Base-by-base conservation (phyloP, 495 filamentous ascomycete genomes). In the Neurospora sp. region DNA sequence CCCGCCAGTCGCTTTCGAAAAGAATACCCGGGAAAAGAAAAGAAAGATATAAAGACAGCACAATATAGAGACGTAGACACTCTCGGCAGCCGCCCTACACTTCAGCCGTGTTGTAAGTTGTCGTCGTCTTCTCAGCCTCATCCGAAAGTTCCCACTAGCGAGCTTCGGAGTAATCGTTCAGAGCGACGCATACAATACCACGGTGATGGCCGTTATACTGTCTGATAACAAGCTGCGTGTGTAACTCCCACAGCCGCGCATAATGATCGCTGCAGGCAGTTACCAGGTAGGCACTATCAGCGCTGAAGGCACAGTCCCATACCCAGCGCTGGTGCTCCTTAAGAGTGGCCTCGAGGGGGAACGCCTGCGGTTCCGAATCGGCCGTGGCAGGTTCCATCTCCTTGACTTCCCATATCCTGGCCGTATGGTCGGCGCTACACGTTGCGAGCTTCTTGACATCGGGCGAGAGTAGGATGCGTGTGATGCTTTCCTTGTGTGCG, bases 201-300 rank as follows among this genome's bases (percentile, higher is more conserved):
- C 96, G 88, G 80, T 99, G 96, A 82, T 99, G 96, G 31, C 96
- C 96, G 81, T 97, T 98, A 80, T 99, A 99, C 82, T 99, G 96
- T 68, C 96, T 88, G 78, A 99, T 99, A 73, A 98, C 94, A 70
- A 89, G 89, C 78, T 97, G 93, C 71, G 86, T 89, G 70, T 85
- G 81, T 73, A 99, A 83, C 85, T 99, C 96, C 96, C 96, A 99
- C 71, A 99, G 82, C n/a, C 96, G 87, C 1, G 96, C 96, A 81
- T 97, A 99, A 81, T 99, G 96, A 81, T 99, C 96, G 69, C 91
- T 94, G 79, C 96, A 98, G 11, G 96, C 96, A 3, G 96, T 99
- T n/a, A 99, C 96, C 3, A 99, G 84, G 79, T 99, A 99, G 0
- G 96, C 96, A 41, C 91, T 94, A 79, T 99, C 96, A 11, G 96